phyloP scores from a whole-genome alignment of 2,329 filamentous ascomycete genomes.

The Fusarium aywerte region DNA sequence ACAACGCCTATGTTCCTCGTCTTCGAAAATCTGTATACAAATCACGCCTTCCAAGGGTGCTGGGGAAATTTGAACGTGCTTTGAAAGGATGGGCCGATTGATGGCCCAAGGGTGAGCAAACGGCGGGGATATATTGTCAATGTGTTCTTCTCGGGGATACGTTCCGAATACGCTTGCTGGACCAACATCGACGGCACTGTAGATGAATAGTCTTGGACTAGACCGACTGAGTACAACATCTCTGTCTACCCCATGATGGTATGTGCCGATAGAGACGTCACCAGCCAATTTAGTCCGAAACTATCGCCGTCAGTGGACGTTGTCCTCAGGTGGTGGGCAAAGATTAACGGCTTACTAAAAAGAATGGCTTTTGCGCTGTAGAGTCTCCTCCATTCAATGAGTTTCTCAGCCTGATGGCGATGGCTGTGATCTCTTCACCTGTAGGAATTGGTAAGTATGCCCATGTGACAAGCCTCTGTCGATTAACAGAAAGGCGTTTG shows the following conservation, averaged over 20 bases:
- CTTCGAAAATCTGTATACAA: neutral
- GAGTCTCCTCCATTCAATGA: neutral
- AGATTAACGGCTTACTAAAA: neutral
- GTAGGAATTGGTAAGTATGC: constrained; percentile 8
- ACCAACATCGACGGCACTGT: constrained; percentile 8
- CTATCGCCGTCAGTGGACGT: neutral
- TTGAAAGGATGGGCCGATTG: neutral
- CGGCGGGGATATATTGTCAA: neutral
- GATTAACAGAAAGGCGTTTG: neutral
- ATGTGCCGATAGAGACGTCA: constrained; percentile 7
- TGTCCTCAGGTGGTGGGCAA: rapidly evolving
- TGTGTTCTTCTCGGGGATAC: constrained; percentile 1
- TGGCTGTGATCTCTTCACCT: constrained; percentile 7
- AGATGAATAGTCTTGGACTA: constrained; percentile 8
- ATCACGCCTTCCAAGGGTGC: neutral
- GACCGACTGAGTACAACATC: constrained; percentile 16
- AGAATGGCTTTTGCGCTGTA: constrained; percentile 12
- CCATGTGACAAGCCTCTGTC: neutral
- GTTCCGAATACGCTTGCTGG: constrained; percentile 23
- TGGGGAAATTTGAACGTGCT: neutral
- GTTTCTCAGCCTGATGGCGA: constrained; percentile 1
- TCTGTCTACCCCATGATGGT: neutral
- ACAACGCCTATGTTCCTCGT: neutral
- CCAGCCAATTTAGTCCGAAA: constrained; percentile 20
- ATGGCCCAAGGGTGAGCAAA: neutral